Evolutionary conservation across 1,284 basidiomycete species (phyloP).

Genomic region (Cutaneotrichosporon mucoides): DNA sequence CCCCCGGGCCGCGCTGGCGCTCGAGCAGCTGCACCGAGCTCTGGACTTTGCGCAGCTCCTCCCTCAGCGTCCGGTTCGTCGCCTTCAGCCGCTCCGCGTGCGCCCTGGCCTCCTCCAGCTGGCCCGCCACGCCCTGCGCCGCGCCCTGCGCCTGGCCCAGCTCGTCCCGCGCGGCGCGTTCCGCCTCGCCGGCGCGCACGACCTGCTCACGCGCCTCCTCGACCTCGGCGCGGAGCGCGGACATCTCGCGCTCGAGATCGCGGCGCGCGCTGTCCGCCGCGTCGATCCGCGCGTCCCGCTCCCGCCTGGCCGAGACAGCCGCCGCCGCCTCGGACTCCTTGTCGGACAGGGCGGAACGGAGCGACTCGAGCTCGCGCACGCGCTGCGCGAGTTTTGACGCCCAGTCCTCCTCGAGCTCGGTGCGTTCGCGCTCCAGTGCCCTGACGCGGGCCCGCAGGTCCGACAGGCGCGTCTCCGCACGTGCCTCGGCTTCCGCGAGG

Average conservation of each 20-base stretch:
- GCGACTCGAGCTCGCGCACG: slow-evolving; percentile 60
- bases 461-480: slow-evolving; percentile 67
- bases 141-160: slow-evolving; percentile 39
- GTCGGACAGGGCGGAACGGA: slow-evolving; percentile 59
- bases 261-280: slow-evolving; percentile 58
- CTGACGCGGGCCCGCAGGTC: slow-evolving; percentile 58
- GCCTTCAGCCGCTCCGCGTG: slow-evolving; percentile 30
- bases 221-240: slow-evolving; percentile 39
- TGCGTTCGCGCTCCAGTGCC: slow-evolving; percentile 43
- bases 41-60: slow-evolving; percentile 88
- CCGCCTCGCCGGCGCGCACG: slow-evolving; percentile 44
- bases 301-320: slow-evolving; percentile 57
- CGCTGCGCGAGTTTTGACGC: slow-evolving; percentile 57
- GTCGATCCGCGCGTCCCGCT: slow-evolving; percentile 58
- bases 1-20: slow-evolving; percentile 81
- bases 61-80: slow-evolving; percentile 76
- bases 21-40: slow-evolving; percentile 84
- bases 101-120: slow-evolving; percentile 47
- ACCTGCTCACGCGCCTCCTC: slow-evolving; percentile 56
- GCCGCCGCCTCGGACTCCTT: slow-evolving; percentile 53
- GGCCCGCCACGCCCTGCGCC: slow-evolving; percentile 38
- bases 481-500: slow-evolving; percentile 69
- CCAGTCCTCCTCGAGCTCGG: slow-evolving; percentile 71
- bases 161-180: slow-evolving; percentile 49
- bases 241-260: slow-evolving; percentile 55